Evolutionary conservation across 2,329 filamentous ascomycete species (phyloP).

Genomic region (Nigrograna mackinnonii): DNA sequence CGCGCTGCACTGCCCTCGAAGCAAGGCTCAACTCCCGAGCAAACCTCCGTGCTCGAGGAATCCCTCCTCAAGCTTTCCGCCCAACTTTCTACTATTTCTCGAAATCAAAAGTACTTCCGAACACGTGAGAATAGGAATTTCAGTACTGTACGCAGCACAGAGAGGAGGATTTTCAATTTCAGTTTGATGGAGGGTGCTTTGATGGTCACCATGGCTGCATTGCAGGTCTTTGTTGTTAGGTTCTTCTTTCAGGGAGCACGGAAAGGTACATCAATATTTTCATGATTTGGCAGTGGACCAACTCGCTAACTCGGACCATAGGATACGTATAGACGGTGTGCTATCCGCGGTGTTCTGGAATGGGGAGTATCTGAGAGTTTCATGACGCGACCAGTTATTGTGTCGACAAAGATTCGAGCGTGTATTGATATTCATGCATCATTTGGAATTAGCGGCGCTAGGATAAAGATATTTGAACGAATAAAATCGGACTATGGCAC

Average conservation of each 20-base stretch:
- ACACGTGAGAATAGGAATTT: slow-evolving; percentile 99
- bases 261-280: too few species aligned
- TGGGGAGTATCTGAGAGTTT: too few species aligned
- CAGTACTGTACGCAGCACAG: slow-evolving; percentile 94
- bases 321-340: too few species aligned
- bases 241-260: slow-evolving; percentile 97
- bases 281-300: too few species aligned
- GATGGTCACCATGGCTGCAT: slow-evolving; percentile 91
- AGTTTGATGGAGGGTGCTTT: slow-evolving; percentile 89
- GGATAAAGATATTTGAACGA: too few species aligned
- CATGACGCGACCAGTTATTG: too few species aligned
- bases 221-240: slow-evolving; percentile 95
- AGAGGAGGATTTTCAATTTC: slow-evolving; percentile 95
- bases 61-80: slow-evolving; percentile 93
- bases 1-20: slow-evolving; percentile 76
- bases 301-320: too few species aligned
- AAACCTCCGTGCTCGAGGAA: slow-evolving; percentile 87
- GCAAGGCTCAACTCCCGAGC: slow-evolving; percentile 84
- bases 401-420: too few species aligned
- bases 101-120: slow-evolving; percentile 99
- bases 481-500: too few species aligned
- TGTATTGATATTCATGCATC: too few species aligned
- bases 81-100: slow-evolving; percentile 88
- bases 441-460: too few species aligned
- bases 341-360: too few species aligned